Evolutionary conservation across 108 stramenopile species (phyloP).

Genomic region (Bacterosira constricta): DNA sequence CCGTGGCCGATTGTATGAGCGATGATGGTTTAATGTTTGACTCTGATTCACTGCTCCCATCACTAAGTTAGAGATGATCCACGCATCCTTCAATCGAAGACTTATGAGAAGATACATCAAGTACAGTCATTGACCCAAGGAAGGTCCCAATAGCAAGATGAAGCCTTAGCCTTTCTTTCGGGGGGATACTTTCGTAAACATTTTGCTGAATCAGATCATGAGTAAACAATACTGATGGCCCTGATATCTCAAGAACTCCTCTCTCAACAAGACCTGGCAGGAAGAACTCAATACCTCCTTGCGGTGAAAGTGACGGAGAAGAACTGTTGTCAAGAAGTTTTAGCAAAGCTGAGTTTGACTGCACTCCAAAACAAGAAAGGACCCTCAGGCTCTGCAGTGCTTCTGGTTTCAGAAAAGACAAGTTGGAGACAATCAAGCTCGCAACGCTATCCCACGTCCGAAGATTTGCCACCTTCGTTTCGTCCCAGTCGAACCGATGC

Average conservation of each 20-base stretch:
- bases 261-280: conserved; percentile 6
- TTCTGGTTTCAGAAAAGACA: conserved; percentile 2
- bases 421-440: conserved; percentile 17
- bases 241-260: conserved; percentile 8
- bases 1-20: no score
- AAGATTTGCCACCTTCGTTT: background rate
- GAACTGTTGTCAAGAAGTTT: background rate
- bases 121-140: background rate
- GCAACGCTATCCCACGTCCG: conserved; percentile 17
- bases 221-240: conserved; percentile 7
- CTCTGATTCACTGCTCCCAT: background rate
- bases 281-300: background rate
- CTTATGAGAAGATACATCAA: background rate
- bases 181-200: conserved; percentile 12
- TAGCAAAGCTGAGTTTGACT: background rate
- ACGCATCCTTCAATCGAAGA: background rate
- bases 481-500: conserved; percentile 12
- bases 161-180: background rate
- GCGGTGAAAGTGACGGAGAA: no score
- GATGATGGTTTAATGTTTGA: no score
- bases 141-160: conserved; percentile 2
- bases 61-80: background rate
- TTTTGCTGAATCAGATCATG: conserved; percentile 28
- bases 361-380: conserved; percentile 24
- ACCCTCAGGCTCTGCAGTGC: background rate